phyloP scores from a whole-genome alignment of 768 basidiomycete species.

The Auriscalpium orientale region DNA sequence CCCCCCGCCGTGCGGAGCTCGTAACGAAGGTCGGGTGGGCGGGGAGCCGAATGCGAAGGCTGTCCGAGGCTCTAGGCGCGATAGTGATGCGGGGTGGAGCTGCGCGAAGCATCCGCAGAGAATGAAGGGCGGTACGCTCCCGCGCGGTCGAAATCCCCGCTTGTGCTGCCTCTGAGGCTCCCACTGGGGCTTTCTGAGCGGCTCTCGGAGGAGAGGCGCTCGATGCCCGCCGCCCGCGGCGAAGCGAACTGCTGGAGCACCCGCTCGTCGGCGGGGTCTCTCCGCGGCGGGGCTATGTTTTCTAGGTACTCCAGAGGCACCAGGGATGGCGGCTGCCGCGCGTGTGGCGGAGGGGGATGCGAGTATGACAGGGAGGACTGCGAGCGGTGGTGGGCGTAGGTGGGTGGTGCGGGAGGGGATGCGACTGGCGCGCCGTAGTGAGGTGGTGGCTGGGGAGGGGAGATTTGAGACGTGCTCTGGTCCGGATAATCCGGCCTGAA shows the following conservation, averaged over 20 bases:
- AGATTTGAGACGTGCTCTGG: neutral
- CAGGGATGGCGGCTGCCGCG: constrained; percentile 1
- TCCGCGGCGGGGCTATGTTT: neutral
- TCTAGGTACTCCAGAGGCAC: constrained; percentile 14
- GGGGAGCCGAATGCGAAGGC: neutral
- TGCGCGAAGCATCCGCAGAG: neutral
- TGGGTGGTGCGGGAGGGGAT: neutral
- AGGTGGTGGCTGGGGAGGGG: neutral
- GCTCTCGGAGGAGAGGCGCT: neutral
- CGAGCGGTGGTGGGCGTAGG: neutral
- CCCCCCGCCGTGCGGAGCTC: neutral
- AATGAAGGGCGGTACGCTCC: neutral
- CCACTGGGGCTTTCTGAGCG: neutral
- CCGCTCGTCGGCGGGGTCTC: constrained; percentile 7
- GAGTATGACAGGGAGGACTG: neutral
- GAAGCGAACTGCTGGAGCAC: constrained; percentile 10
- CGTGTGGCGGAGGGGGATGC: neutral
- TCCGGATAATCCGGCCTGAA: neutral
- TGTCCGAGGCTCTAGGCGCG: neutral
- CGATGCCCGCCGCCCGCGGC: constrained; percentile 1
- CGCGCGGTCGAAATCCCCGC: neutral
- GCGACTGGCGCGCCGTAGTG: neutral
- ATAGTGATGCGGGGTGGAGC: neutral
- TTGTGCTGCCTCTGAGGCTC: neutral
- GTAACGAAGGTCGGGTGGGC: neutral